phyloP scores from a whole-genome alignment of 129 eudicot species.

The Pulicaria dysenterica region DNA sequence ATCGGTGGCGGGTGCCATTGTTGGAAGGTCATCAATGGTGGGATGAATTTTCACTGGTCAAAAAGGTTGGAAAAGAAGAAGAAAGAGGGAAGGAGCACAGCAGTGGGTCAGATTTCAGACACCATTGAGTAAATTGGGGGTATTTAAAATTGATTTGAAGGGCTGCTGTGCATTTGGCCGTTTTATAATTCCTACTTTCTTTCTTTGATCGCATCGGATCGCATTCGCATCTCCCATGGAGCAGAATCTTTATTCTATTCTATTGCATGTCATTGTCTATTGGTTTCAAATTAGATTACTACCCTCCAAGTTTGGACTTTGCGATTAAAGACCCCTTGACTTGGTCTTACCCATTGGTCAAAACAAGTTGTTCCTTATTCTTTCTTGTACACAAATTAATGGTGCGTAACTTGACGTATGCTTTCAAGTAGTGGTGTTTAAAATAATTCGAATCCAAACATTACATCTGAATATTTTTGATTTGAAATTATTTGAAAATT shows the following conservation, averaged over 20 bases:
- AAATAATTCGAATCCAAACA: too few relatives aligned
- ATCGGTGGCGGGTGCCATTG: constrained; percentile 37
- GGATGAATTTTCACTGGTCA: constrained; percentile 5
- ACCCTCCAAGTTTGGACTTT: constrained; percentile 13
- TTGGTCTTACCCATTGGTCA: constrained; percentile 3
- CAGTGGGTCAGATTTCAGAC: constrained; percentile 12
- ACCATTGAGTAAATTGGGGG: constrained; percentile 25
- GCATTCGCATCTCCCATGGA: constrained; percentile 6
- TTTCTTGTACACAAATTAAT: constrained; percentile 17
- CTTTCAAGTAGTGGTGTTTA: too few relatives aligned
- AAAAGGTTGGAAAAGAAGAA: background rate
- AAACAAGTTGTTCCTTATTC: background rate
- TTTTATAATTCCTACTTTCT: background rate
- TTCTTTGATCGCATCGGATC: constrained; percentile 2
- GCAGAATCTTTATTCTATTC: constrained; percentile 29
- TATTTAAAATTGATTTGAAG: background rate
- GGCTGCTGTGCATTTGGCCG: constrained; percentile 26
- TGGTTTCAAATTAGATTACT: background rate
- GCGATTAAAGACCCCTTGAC: background rate
- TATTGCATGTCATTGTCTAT: constrained; percentile 24
- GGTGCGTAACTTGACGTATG: background rate
- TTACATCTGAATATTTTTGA: too few relatives aligned
- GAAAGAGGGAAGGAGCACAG: background rate
- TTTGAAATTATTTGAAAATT: too few relatives aligned
- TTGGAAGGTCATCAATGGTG: constrained; percentile 18